Evolutionary conservation across 2,329 filamentous ascomycete species (phyloP), one percentile per base, ranked within the genome.

Genomic region (Teratosphaeria gauchensis): DNA sequence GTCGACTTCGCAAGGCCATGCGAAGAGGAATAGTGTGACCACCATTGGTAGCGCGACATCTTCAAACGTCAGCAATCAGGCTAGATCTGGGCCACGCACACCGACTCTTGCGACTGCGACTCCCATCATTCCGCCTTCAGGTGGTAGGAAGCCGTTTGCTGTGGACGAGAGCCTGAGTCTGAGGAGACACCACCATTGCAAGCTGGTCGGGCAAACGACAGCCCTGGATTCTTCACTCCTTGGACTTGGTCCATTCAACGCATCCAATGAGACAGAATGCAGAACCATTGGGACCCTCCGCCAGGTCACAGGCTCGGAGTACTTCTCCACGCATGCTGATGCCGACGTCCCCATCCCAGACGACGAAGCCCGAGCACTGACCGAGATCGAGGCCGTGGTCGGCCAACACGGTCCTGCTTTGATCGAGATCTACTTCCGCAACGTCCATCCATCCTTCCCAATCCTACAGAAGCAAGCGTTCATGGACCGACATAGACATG

Each of bases 151-250:
- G 58, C 64, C 68, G 56, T 67, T 68, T 60, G 64, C 68, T 16
- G 69, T 78, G 14, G 76, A 77, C 62, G 76, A 79, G 68, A 77
- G 76, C 12, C 64, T 94, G 59, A 89, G 89, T 60, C 80, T 94
- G 64, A 89, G 92, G 71, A 78, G 83, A 68, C 86, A 90, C 72
- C 84, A 88, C 61, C 90, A 88, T 72, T 90, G 88, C 75, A 87
- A 90, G 74, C 90, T 92, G 69, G 89, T 94, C 66, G 89, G 89
- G 30, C 84, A 87, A 59, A 92, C 88, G 55, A 91, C 89, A 55
- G 88, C 91, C 67, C 90, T 92, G 69, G 89, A 94, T 71, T 87
- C 88, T 16, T 86, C 86, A n/a, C 79, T 94, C 57, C 89, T 92
- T 73, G 88, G 89, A 66, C 80, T 92, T 24, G 91, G 88, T 24